Evolutionary conservation across 2,329 filamentous ascomycete species (phyloP), one percentile per base, ranked within the genome.

Genomic region (Alternaria arbusti): DNA sequence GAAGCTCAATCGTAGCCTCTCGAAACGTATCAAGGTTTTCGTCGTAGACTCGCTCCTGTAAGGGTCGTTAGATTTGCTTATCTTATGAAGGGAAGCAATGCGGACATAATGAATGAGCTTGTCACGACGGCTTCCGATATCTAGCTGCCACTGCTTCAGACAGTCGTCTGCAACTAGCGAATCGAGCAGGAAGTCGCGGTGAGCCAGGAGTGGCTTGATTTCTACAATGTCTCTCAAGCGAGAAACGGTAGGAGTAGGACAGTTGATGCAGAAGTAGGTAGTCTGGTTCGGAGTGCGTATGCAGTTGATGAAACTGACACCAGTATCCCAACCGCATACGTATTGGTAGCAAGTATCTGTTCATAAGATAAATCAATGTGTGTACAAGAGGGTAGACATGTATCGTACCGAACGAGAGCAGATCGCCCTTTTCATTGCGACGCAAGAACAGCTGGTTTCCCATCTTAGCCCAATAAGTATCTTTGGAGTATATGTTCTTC

Each of bases 391-490:
- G 25, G 25, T 26, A 26, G 25, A 26, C 8, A 26, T 26, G 36
- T 15, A 43, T 26, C 47, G 15, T 66, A 71, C 70, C 69, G 22
- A 70, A 71, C 11, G 65, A 61, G 7, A 32, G 36, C 9, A 73
- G 26, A 8, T 52, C 20, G 10, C 57, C 60, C 12, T 64, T 32
- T 1, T 58, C 43, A 46, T 68, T 47, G 28, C 62, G 52, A 4
- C 32, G 28, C 5, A 63, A 17, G 28, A 63, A 69, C 13, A 52
- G 43, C 20, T 72, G 68, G n/a, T 69, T 69, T 5, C 70, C 70
- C 72, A 75, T 73, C 46, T 74, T 75, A 1, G 72, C 66, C 69
- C 70, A 74, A 13, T 57, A 58, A 9, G 68, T 67, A 32, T 67
- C 46, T 12, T 61, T 26, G 2, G 59, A 61, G 40, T 66, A 74